These are phyloP conservation scores for Penicillium sp. DNA, from an alignment of 2,329 filamentous ascomycete genomes.

Conservation along the genomic window DNA sequence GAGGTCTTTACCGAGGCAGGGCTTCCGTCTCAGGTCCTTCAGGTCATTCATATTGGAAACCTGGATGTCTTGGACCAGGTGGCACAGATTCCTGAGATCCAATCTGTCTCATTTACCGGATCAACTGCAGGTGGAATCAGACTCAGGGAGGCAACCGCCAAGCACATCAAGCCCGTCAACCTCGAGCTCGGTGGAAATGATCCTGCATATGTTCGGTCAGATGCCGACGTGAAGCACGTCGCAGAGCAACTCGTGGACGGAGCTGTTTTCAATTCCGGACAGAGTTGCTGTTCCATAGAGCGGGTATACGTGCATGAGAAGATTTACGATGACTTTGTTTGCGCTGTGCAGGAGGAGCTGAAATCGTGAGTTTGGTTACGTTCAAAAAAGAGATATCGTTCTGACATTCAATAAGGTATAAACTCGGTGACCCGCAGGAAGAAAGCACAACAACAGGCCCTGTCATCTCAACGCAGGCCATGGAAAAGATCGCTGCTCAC, in stretches of 20 bases:
- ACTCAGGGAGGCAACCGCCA: constrained; percentile 70
- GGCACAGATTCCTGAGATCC: constrained; percentile 63
- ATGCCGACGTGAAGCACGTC: constrained; percentile 77
- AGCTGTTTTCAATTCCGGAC: constrained; percentile 84
- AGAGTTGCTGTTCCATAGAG: constrained; percentile 87
- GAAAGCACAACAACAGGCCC: constrained; percentile 71
- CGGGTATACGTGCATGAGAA: constrained; percentile 76
- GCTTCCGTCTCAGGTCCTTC: constrained; percentile 68
- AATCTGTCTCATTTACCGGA: constrained; percentile 79
- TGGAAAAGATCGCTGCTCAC: constrained; percentile 64
- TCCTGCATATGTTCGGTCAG: constrained; percentile 71
- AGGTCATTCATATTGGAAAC: constrained; percentile 79
- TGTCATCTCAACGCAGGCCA: constrained; percentile 69
- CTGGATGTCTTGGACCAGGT: constrained; percentile 65
- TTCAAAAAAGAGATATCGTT: background rate
- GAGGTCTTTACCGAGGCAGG: constrained; percentile 69
- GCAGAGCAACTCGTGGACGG: constrained; percentile 88
- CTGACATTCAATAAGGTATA: constrained; percentile 19
- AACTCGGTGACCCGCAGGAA: constrained; percentile 62
- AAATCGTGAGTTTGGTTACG: constrained; percentile 40
- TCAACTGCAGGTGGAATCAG: constrained; percentile 76
- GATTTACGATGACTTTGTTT: constrained; percentile 74
- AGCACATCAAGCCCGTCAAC: constrained; percentile 71
- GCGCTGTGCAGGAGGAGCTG: constrained; percentile 67
- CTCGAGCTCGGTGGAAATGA: constrained; percentile 90